Percentiles rank a stretch among this genome's conserved stretches.
Conservation (phyloP, 2,329 filamentous ascomycete species). For the Iodosphaeria phyllophila region DNA sequence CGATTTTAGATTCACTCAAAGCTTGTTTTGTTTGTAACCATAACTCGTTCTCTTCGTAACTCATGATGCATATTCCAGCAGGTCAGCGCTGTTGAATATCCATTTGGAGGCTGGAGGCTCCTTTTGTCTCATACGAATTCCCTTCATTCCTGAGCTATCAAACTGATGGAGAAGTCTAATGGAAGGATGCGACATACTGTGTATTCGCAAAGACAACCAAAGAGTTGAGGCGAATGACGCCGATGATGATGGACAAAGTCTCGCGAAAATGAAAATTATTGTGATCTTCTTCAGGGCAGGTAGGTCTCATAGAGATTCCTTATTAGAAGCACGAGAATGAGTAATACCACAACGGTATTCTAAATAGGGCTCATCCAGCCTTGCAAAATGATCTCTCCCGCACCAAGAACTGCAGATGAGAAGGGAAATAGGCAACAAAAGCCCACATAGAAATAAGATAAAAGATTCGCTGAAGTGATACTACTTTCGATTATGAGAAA, state of each 20-base stretch:
- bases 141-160: no score
- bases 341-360: constrained; percentile 12
- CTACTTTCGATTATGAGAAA: constrained; percentile 1
- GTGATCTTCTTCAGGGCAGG: constrained; percentile 13
- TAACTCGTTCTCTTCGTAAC: no score
- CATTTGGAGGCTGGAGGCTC: no score
- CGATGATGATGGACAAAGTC: constrained; percentile 23
- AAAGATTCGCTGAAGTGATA: constrained; percentile 16
- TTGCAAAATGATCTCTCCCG: constrained; percentile 14
- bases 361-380: constrained; percentile 12
- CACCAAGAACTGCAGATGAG: constrained; percentile 15
- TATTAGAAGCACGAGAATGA: constrained; percentile 13
- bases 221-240: constrained; percentile 21
- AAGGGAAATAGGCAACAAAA: constrained; percentile 14
- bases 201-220: constrained; percentile 22
- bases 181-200: constrained; percentile 19
- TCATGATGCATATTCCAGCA: no score
- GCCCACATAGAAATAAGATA: constrained; percentile 16
- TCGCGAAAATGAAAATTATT: constrained; percentile 17
- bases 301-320: constrained; percentile 12
- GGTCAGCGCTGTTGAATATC: no score
- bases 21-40: no score
- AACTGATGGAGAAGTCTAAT: no score
- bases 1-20: no score
- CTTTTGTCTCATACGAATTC: no score